These are phyloP conservation scores for Simmondsia chinensis DNA, from an alignment of 148 eudicot genomes.

Conservation along the genomic window DNA sequence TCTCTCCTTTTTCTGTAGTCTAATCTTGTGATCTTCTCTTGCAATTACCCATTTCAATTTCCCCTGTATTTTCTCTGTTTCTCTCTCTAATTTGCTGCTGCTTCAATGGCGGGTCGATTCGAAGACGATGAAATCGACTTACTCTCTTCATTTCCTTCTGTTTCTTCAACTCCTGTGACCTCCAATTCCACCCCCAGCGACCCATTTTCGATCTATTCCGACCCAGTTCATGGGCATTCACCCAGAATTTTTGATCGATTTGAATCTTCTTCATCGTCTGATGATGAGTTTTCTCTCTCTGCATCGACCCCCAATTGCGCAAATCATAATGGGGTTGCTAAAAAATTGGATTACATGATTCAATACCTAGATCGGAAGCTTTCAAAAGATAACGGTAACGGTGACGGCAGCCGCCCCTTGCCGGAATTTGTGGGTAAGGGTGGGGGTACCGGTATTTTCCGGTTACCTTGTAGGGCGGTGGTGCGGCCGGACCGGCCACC, in stretches of 20 bases:
- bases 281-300: conserved; percentile 24
- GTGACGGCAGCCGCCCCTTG: conserved; percentile 11
- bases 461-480: conserved; percentile 39
- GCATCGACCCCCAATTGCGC: conserved; percentile 3
- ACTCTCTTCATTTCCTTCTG: too few relatives aligned
- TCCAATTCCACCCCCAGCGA: too few relatives aligned
- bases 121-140: too few relatives aligned
- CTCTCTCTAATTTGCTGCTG: too few relatives aligned
- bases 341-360: conserved; percentile 79
- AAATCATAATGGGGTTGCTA: conserved; percentile 20
- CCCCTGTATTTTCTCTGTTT: too few relatives aligned
- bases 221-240: conserved; percentile 5
- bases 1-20: too few relatives aligned
- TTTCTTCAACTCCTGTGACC: too few relatives aligned
- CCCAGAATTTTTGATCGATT: conserved; percentile 72
- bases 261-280: conserved; percentile 34
- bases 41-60: too few relatives aligned
- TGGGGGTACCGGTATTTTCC: conserved; percentile 46
- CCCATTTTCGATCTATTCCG: conserved; percentile 2
- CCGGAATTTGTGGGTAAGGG: conserved; percentile 59
- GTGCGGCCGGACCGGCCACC: conserved; percentile 64
- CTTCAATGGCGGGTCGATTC: too few relatives aligned
- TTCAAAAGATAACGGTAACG: conserved; percentile 9
- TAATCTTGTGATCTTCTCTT: too few relatives aligned
- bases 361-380: conserved; percentile 70